A percentile compares a stretch with the other conserved stretches of the same genome.
Evolutionary conservation across 768 basidiomycete genomes (phyloP).

Genomic region (Sporobolomyces phaffii): DNA sequence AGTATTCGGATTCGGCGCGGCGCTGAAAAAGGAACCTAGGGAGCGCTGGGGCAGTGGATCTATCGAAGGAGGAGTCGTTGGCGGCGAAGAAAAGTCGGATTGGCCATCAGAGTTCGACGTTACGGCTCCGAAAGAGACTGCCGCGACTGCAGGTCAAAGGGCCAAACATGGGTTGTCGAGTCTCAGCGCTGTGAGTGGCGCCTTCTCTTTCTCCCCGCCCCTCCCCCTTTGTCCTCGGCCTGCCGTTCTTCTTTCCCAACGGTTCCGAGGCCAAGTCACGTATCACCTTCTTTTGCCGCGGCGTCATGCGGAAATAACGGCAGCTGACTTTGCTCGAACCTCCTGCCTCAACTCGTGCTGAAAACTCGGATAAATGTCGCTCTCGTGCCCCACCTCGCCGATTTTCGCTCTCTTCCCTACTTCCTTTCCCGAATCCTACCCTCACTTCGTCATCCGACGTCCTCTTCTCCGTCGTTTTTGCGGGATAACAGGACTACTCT

Average conservation of each 20-base stretch:
- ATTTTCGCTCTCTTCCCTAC: too few species aligned
- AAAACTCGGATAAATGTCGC: too few species aligned
- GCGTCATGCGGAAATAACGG: too few species aligned
- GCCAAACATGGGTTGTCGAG: background rate
- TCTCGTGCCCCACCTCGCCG: too few species aligned
- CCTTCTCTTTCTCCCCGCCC: background rate
- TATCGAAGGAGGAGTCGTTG: background rate
- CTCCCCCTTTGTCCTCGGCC: background rate
- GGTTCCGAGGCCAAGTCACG: too few species aligned
- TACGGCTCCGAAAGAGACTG: background rate
- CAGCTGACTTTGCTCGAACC: too few species aligned
- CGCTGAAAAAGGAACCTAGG: conserved; percentile 17
- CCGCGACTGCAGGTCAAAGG: background rate
- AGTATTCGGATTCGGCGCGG: conserved; percentile 36
- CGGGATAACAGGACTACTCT: conserved; percentile 22
- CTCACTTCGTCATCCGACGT: too few species aligned
- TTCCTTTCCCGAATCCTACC: too few species aligned
- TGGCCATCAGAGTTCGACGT: conserved; percentile 21
- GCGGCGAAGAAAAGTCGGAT: background rate
- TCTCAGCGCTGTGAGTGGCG: conserved; percentile 19
- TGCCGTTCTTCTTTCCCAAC: too few species aligned
- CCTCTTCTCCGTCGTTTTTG: too few species aligned
- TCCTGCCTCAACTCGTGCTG: too few species aligned
- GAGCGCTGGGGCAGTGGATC: conserved; percentile 13
- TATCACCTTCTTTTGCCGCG: too few species aligned